Percentiles rank a stretch among this genome's conserved stretches.
These are phyloP conservation scores for Cornus kousa DNA, from an alignment of 148 eudicot species.

Conservation along the genomic window DNA sequence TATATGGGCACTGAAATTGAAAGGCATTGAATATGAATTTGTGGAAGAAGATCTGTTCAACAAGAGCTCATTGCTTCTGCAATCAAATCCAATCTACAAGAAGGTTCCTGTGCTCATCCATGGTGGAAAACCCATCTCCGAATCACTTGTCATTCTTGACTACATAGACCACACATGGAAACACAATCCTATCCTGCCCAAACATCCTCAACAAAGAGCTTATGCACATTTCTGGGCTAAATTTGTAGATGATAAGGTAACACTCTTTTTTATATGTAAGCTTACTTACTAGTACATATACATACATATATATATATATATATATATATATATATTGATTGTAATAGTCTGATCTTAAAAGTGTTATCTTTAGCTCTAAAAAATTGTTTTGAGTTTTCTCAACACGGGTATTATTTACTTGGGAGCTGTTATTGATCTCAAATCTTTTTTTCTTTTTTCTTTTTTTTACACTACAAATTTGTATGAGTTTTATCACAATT, in stretches of 20 bases:
- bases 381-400: too few species aligned
- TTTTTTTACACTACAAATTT: too few species aligned
- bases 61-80: slow-evolving; percentile 1
- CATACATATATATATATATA: too few species aligned
- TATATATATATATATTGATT: too few species aligned
- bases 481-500: too few species aligned
- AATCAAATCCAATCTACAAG: neutral
- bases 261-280: neutral
- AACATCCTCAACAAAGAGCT: neutral
- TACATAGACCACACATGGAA: neutral
- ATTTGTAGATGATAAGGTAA: slow-evolving; percentile 5
- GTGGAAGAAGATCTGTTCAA: neutral
- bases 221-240: neutral
- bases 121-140: neutral
- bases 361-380: too few species aligned
- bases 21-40: slow-evolving; percentile 4
- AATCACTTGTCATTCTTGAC: slow-evolving; percentile 3
- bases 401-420: too few species aligned
- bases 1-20: slow-evolving; percentile 3
- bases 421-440: too few species aligned
- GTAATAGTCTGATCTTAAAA: too few species aligned
- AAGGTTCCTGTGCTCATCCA: slow-evolving; percentile 3
- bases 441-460: too few species aligned
- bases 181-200: neutral
- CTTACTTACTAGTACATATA: too few species aligned